A percentile compares a stretch with the other conserved stretches of the same genome.
phyloP scores from a whole-genome alignment of 768 basidiomycete genomes.

The Russula earlei region DNA sequence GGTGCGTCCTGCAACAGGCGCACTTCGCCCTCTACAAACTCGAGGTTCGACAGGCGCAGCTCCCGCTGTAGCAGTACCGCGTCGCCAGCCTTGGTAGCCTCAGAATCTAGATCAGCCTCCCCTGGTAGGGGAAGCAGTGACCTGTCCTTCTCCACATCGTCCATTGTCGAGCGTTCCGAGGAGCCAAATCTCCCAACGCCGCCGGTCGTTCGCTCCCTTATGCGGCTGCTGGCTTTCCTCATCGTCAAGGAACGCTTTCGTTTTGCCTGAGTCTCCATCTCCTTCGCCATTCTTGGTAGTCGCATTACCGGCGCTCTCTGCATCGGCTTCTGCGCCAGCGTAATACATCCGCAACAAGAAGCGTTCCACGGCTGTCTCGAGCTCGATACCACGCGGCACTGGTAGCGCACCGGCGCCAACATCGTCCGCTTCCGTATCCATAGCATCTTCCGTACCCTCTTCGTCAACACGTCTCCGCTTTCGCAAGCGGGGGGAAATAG shows the following conservation, averaged over 20 bases:
- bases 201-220: background rate
- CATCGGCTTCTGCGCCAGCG: slow-evolving; percentile 4
- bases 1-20: slow-evolving; percentile 21
- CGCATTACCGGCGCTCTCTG: background rate
- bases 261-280: background rate
- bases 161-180: background rate
- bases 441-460: background rate
- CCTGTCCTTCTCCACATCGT: background rate
- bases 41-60: background rate
- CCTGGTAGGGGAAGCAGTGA: slow-evolving; percentile 10
- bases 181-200: slow-evolving; percentile 11
- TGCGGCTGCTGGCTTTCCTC: background rate
- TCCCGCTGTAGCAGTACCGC: background rate
- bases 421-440: background rate
- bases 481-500: slow-evolving; percentile 9
- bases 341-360: slow-evolving; percentile 23
- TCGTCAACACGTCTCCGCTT: slow-evolving; percentile 18
- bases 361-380: slow-evolving; percentile 26
- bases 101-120: background rate
- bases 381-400: slow-evolving; percentile 21
- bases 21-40: slow-evolving; percentile 25
- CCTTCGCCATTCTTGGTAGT: background rate
- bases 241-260: background rate
- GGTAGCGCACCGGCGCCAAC: background rate
- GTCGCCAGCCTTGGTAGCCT: background rate